Conservation (phyloP, 2,329 filamentous ascomycete genomes). For the Didymella sp. region DNA sequence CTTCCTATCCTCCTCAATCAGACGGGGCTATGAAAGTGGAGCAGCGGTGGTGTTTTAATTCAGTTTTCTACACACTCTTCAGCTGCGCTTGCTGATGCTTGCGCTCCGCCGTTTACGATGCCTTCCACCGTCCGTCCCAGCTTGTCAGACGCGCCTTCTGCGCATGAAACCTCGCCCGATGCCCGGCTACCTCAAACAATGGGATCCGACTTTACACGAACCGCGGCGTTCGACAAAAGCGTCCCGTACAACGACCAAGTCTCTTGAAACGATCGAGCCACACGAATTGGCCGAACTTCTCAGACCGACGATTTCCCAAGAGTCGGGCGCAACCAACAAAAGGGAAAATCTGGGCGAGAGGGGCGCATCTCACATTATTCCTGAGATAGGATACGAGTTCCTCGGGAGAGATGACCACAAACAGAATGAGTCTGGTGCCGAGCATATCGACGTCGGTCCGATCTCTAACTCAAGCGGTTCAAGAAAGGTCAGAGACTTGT, state of each 20-base stretch:
- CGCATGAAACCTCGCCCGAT: slow-evolving; percentile 35
- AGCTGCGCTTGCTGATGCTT: slow-evolving; percentile 34
- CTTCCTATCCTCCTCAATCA: background rate
- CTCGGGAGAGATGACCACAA: background rate
- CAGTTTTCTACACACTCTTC: background rate
- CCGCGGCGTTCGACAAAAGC: background rate
- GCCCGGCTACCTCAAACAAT: slow-evolving; percentile 32
- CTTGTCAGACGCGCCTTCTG: slow-evolving; percentile 29
- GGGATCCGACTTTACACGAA: slow-evolving; percentile 38
- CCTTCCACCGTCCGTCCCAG: slow-evolving; percentile 27
- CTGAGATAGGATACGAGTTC: background rate
- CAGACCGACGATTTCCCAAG: background rate
- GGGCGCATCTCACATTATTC: too few species aligned
- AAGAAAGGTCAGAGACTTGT: background rate
- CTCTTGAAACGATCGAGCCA: background rate
- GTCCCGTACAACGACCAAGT: background rate
- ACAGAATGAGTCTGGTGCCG: background rate
- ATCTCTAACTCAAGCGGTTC: background rate
- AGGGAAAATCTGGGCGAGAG: background rate
- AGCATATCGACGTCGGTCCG: background rate
- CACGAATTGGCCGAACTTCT: background rate
- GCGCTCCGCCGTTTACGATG: slow-evolving; percentile 31
- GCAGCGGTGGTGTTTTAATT: background rate
- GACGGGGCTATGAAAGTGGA: slow-evolving; percentile 1
- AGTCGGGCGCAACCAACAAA: background rate